These are phyloP conservation scores for Huiozyma naganishii DNA, from an alignment of 805 yeast genomes.

Conservation along the genomic window DNA sequence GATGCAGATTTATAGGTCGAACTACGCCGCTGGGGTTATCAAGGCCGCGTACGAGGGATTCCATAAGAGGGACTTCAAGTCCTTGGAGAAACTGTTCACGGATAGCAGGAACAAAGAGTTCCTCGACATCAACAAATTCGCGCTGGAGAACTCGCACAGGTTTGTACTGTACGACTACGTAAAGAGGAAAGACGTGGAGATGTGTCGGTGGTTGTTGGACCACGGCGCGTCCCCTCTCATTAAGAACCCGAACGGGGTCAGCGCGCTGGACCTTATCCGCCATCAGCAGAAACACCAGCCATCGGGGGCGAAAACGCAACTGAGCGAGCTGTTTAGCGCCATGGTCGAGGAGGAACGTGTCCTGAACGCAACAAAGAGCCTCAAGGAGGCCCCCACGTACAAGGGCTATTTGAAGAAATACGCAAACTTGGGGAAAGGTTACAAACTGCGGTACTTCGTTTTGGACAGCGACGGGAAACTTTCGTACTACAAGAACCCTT, in stretches of 20 bases:
- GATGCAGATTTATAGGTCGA: conserved; percentile 67
- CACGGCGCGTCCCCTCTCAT: conserved; percentile 95
- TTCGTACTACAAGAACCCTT: conserved; percentile 83
- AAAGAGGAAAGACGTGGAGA: conserved; percentile 55
- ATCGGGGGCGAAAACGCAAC: conserved; percentile 9
- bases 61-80: conserved; percentile 50
- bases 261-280: conserved; percentile 65
- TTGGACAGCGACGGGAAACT: conserved; percentile 70
- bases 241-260: conserved; percentile 66
- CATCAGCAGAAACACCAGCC: conserved; percentile 30
- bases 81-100: conserved; percentile 51
- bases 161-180: conserved; percentile 86
- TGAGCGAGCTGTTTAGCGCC: conserved; percentile 54
- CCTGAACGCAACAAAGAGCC: conserved; percentile 32
- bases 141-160: conserved; percentile 75
- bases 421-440: conserved; percentile 96
- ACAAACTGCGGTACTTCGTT: conserved; percentile 87
- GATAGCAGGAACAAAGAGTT: conserved; percentile 70
- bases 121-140: conserved; percentile 83
- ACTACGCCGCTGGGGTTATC: conserved; percentile 65
- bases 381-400: conserved; percentile 59
- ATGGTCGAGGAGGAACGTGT: conserved; percentile 71
- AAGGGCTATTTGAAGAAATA: conserved; percentile 90
- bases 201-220: conserved; percentile 79
- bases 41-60: conserved; percentile 60